Evolutionary conservation across 2,329 filamentous ascomycete genomes (phyloP).

Genomic region (Fusarium sp.): DNA sequence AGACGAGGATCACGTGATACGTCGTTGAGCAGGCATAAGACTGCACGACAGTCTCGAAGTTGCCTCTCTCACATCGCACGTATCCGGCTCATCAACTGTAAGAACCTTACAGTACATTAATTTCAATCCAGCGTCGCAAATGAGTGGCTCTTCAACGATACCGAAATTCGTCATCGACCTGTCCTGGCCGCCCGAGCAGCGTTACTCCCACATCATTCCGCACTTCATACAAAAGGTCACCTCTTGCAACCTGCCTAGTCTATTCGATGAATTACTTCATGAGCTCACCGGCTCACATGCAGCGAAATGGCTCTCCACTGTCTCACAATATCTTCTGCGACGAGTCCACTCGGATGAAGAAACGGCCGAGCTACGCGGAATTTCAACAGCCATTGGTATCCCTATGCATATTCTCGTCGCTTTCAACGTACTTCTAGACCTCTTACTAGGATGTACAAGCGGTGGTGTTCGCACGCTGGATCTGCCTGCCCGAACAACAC

Average conservation of each 20-base stretch:
- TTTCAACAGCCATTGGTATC: constrained; percentile 62
- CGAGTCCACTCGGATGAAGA: constrained; percentile 66
- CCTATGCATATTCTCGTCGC: constrained; percentile 69
- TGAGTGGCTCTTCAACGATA: constrained; percentile 17
- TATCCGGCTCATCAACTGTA: fast-evolving
- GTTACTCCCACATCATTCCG: constrained; percentile 46
- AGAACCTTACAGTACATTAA: fast-evolving
- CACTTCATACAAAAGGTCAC: constrained; percentile 42
- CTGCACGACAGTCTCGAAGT: background rate
- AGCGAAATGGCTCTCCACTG: constrained; percentile 43
- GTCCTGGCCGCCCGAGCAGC: constrained; percentile 40
- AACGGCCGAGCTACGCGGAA: constrained; percentile 69
- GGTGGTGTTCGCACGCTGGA: constrained; percentile 47
- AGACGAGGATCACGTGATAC: background rate
- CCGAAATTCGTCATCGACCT: constrained; percentile 47
- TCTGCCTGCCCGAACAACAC: constrained; percentile 29
- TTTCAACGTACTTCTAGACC: constrained; percentile 72
- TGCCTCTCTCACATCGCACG: background rate
- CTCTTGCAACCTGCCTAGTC: constrained; percentile 50
- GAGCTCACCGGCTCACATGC: constrained; percentile 32
- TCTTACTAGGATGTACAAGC: constrained; percentile 73
- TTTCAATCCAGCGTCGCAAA: background rate
- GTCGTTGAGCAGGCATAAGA: background rate
- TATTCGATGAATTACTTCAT: constrained; percentile 64
- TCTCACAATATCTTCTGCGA: constrained; percentile 61